Evolutionary conservation across 2,329 filamentous ascomycete species (phyloP).

Genomic region (Magnaporthiopsis incrustans): DNA sequence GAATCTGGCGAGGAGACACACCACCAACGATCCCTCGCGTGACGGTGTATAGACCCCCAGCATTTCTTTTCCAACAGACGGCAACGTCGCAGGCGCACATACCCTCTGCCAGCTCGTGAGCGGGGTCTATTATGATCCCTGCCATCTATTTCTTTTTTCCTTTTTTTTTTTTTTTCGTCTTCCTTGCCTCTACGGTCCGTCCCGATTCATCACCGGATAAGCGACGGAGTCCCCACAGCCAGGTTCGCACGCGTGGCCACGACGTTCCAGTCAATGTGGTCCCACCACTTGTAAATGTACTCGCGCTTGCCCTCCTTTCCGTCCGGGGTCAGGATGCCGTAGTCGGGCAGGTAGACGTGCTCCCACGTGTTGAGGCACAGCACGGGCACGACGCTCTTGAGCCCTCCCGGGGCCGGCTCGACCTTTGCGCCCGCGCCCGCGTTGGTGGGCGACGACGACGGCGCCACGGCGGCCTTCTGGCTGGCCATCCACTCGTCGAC

Average conservation of each 20-base stretch:
- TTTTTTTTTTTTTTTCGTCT: not conserved
- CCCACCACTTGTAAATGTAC: constrained; percentile 81
- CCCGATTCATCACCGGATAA: not conserved
- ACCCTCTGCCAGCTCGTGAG: too few relatives aligned
- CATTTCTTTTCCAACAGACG: not conserved
- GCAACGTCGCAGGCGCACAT: not conserved
- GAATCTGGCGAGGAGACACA: not conserved
- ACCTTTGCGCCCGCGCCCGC: constrained; percentile 16
- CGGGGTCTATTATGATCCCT: not conserved
- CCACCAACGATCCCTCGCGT: too few relatives aligned
- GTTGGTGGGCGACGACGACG: constrained; percentile 17
- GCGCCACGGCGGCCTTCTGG: constrained; percentile 19
- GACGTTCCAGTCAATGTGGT: constrained; percentile 73
- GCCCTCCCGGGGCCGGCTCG: constrained; percentile 12
- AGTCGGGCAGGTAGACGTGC: constrained; percentile 84
- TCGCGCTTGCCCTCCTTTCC: constrained; percentile 65
- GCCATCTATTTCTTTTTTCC: constrained; percentile 1
- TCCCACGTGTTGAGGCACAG: constrained; percentile 96
- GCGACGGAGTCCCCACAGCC: not conserved
- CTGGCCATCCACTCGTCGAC: constrained; percentile 31
- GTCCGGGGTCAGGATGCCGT: constrained; percentile 43
- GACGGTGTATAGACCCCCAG: too few relatives aligned
- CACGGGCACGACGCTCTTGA: constrained; percentile 29
- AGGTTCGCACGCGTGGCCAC: constrained; percentile 44
- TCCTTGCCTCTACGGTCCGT: too few relatives aligned